phyloP scores from a whole-genome alignment of 2,329 filamentous ascomycete species.

The Nannizziopsis barbatae region DNA sequence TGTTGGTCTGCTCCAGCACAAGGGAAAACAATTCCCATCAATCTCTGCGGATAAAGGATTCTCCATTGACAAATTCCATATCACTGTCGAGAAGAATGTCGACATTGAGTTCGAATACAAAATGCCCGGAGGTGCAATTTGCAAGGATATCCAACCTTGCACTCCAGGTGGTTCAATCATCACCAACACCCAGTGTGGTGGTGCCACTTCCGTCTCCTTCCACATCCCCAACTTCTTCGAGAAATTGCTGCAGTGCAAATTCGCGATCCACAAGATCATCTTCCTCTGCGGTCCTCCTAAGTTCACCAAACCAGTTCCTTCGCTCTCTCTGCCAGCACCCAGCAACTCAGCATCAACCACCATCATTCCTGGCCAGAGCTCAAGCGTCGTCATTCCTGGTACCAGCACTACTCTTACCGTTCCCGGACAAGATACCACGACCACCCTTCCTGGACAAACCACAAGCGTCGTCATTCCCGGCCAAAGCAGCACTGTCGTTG shows the following conservation, averaged over 20 bases:
- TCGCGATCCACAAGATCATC: constrained; percentile 61
- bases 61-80: constrained; percentile 63
- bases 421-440: not conserved
- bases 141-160: constrained; percentile 67
- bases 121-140: constrained; percentile 71
- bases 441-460: not conserved
- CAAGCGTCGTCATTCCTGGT: not conserved
- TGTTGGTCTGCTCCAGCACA: constrained; percentile 40
- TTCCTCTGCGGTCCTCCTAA: constrained; percentile 54
- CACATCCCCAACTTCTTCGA: constrained; percentile 45
- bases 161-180: constrained; percentile 56
- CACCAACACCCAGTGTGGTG: constrained; percentile 82
- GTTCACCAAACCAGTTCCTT: constrained; percentile 46
- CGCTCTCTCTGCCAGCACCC: constrained; percentile 78
- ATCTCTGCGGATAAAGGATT: constrained; percentile 43
- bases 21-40: constrained; percentile 47
- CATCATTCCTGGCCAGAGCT: not conserved
- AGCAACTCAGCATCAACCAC: constrained; percentile 47
- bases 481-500: not conserved
- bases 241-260: constrained; percentile 50
- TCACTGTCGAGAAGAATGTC: constrained; percentile 63
- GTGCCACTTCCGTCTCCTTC: constrained; percentile 70
- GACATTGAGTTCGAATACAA: constrained; percentile 76
- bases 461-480: not conserved
- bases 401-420: not conserved